Evolutionary conservation across 1,139 yeast genomes (phyloP).

Genomic region (Meyerozyma sp.): DNA sequence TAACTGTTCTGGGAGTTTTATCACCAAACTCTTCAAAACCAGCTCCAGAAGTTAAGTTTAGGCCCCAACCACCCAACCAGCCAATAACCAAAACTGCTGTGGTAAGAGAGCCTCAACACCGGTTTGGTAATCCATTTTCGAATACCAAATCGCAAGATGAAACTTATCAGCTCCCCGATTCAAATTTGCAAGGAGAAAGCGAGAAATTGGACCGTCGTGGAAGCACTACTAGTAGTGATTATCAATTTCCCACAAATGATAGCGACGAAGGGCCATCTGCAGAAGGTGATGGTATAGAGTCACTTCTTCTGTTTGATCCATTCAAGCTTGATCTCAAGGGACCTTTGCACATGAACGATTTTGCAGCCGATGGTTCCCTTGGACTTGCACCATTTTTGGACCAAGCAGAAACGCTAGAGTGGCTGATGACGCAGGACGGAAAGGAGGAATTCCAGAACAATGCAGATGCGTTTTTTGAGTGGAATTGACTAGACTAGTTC

Average conservation of each 20-base stretch:
- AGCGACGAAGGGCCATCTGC: background rate
- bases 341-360: constrained; percentile 42
- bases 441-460: background rate
- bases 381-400: constrained; percentile 58
- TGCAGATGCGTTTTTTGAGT: background rate
- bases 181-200: background rate
- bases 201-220: background rate
- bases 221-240: constrained; percentile 1
- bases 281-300: background rate
- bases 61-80: constrained; percentile 9
- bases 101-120: constrained; percentile 4
- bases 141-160: background rate
- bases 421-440: background rate
- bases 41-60: constrained; percentile 12
- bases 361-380: constrained; percentile 65
- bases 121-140: background rate
- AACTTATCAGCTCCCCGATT: background rate
- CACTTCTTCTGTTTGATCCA: constrained; percentile 34
- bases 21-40: constrained; percentile 25
- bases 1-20: constrained; percentile 50
- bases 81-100: constrained; percentile 18
- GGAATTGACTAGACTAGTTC: background rate
- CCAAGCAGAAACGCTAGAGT: constrained; percentile 8
- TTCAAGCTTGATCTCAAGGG: constrained; percentile 31
- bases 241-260: background rate